Evolutionary conservation across 371 early-diverging fungal species (phyloP), one percentile per base, ranked within the genome.

Genomic region (Phascolomyces articulosus): DNA sequence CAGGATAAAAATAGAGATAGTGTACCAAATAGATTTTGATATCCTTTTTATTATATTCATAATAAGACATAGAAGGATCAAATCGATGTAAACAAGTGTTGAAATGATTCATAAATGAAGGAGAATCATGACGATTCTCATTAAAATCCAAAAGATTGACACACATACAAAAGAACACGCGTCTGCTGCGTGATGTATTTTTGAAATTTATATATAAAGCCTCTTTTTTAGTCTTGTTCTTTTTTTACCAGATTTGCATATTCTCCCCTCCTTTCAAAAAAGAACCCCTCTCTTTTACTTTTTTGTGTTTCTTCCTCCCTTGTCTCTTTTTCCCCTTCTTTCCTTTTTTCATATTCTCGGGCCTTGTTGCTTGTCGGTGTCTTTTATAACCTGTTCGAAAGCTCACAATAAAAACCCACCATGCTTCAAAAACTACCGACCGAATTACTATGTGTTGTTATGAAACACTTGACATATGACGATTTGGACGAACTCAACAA

Each of bases 401-500:
- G 11, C 11, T 34, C 11, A 34, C 11, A 34, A 44, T 4, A 44
- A 13, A 44, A 4, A 44, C 44, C 3, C 20, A 7, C 20, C 20
- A 74, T 80, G 77, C 61, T 80, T 16, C 29, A 55, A 4, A 54
- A 51, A 15, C 67, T 82, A 55, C 82, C 82, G 28, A 70, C 70
- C 18, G 82, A 82, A 65, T 64, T 82, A 9, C 59, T 78, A 44
- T 73, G 69, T 47, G 51, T 18, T 20, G 66, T 82, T 29, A 58
- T 78, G 13, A 53, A 40, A 21, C 57, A 65, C 44, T 60, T 82
- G 10, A 65, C 66, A 0, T 82, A 74, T 27, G 58, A 72, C 40
- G 78, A 82, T 31, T 38, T 78, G 10, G 72, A 73, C 11, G 55
- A 13, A 4, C 44, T 77, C 27, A 28, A 64, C 3, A 27, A 55